phyloP scores from a whole-genome alignment of 495 filamentous ascomycete genomes.

The Corynascus novoguineensis region DNA sequence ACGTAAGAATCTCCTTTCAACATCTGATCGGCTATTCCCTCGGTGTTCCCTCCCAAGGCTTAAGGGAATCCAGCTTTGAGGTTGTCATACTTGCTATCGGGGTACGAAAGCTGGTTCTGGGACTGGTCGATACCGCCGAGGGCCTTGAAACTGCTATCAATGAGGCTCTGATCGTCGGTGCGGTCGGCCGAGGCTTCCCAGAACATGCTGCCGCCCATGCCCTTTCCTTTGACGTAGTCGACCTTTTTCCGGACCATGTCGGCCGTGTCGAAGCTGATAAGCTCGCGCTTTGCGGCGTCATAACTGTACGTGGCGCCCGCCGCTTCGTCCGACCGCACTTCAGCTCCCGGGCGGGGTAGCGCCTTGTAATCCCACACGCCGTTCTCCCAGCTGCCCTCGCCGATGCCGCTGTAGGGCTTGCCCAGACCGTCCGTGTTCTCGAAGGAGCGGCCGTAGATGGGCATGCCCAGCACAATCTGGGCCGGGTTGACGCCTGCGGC shows the following conservation, averaged over 20 bases:
- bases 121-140: slow-evolving; percentile 36
- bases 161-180: slow-evolving; percentile 54
- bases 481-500: slow-evolving; percentile 50
- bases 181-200: slow-evolving; percentile 82
- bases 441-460: slow-evolving; percentile 81
- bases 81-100: slow-evolving; percentile 41
- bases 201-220: slow-evolving; percentile 80
- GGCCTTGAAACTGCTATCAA: slow-evolving; percentile 44
- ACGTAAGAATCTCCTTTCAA: background rate
- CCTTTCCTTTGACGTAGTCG: slow-evolving; percentile 53
- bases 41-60: background rate
- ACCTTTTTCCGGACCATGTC: slow-evolving; percentile 59
- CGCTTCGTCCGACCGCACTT: slow-evolving; percentile 41
- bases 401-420: slow-evolving; percentile 56
- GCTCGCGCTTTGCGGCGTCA: slow-evolving; percentile 49
- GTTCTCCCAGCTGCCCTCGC: slow-evolving; percentile 63
- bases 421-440: slow-evolving; percentile 65
- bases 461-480: slow-evolving; percentile 81
- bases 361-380: slow-evolving; percentile 84
- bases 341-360: slow-evolving; percentile 45
- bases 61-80: slow-evolving; percentile 24
- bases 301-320: slow-evolving; percentile 65
- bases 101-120: slow-evolving; percentile 38
- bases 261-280: slow-evolving; percentile 71
- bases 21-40: background rate